These are phyloP conservation scores for Lasiosphaeria ovina DNA, from an alignment of 495 filamentous ascomycete genomes.

Conservation along the genomic window DNA sequence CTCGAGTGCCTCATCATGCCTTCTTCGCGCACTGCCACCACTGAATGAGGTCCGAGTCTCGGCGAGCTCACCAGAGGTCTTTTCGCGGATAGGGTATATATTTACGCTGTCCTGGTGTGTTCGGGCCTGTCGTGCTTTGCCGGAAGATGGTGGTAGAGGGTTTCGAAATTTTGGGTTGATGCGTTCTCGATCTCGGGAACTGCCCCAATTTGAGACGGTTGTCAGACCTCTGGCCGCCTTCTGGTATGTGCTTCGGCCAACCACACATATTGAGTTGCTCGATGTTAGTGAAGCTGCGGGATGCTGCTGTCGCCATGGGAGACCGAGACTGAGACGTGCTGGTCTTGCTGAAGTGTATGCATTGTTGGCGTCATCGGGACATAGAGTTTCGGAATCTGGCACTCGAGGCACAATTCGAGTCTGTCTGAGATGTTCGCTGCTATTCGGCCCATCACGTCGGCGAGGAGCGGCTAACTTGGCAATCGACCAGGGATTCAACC, in stretches of 20 bases:
- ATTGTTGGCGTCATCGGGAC: neutral
- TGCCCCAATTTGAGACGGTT: neutral
- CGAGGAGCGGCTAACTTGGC: constrained; percentile 12
- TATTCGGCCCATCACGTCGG: neutral
- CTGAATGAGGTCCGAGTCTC: no score
- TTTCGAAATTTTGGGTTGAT: neutral
- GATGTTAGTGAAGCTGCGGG: neutral
- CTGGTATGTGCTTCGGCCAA: constrained; percentile 1
- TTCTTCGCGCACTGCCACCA: no score
- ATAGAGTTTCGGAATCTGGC: neutral
- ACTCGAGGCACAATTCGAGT: neutral
- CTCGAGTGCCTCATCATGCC: no score
- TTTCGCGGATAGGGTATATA: no score
- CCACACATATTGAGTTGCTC: neutral
- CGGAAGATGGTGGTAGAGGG: neutral
- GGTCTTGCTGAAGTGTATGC: neutral
- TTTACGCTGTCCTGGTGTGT: neutral
- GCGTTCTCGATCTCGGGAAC: neutral
- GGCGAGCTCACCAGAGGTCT: no score
- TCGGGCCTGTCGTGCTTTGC: neutral
- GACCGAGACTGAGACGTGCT: neutral
- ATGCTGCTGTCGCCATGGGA: neutral
- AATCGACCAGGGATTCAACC: constrained; percentile 30
- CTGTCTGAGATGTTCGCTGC: neutral
- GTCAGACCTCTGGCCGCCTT: constrained; percentile 15